A percentile compares a stretch with the other conserved stretches of the same genome.
phyloP scores from a whole-genome alignment of 768 basidiomycete genomes.

The Agaricus subrufescens region DNA sequence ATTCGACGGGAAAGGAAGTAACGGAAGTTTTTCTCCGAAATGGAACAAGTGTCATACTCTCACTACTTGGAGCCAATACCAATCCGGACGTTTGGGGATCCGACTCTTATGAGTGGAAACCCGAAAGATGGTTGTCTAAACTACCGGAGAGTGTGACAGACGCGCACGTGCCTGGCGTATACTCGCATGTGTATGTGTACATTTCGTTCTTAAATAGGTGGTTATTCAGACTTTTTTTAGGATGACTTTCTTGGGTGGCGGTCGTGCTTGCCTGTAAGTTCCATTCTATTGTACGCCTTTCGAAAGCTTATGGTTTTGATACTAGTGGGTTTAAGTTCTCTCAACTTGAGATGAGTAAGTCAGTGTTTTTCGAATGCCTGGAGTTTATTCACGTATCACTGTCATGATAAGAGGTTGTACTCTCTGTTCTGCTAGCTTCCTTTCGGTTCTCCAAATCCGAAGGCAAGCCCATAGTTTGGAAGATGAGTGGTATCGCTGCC shows the following conservation, averaged over 20 bases:
- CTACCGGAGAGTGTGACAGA: constrained; percentile 30
- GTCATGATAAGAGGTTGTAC: constrained; percentile 7
- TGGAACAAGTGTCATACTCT: constrained; percentile 33
- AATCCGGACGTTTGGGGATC: constrained; percentile 41
- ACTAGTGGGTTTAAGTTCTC: constrained; percentile 15
- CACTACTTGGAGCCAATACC: constrained; percentile 32
- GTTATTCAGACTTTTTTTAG: neutral
- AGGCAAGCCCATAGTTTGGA: constrained; percentile 11
- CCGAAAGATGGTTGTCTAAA: constrained; percentile 42
- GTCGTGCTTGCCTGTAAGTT: constrained; percentile 19
- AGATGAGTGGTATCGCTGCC: constrained; percentile 11
- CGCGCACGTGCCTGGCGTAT: constrained; percentile 39
- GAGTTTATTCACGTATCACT: too few species aligned
- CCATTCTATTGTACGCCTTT: neutral
- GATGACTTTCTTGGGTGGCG: constrained; percentile 21
- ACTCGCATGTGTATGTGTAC: constrained; percentile 34
- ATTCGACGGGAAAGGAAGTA: constrained; percentile 28
- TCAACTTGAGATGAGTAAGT: constrained; percentile 13
- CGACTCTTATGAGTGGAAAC: constrained; percentile 47
- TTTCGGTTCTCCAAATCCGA: constrained; percentile 13
- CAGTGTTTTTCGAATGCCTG: too few species aligned
- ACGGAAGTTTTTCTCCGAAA: constrained; percentile 30
- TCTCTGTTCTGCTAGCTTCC: constrained; percentile 2
- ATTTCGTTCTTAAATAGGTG: constrained; percentile 1
- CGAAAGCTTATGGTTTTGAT: too few species aligned